These are phyloP conservation scores for Thielaviopsis ethacetica DNA, from an alignment of 2,329 filamentous ascomycete species.

Conservation along the genomic window DNA sequence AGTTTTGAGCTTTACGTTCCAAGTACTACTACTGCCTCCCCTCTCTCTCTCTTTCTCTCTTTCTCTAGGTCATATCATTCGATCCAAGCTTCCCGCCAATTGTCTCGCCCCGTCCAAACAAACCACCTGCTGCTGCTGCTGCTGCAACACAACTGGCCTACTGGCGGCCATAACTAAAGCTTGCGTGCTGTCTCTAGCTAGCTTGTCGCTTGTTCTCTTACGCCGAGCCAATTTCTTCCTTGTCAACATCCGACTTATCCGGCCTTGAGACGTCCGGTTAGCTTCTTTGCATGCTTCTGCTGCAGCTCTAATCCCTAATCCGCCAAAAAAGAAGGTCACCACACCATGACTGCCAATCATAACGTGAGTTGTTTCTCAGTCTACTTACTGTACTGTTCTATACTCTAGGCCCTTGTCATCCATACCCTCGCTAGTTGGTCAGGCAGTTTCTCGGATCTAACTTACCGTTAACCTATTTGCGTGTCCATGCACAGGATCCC, in stretches of 20 bases:
- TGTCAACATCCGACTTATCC: not conserved
- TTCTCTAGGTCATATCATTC: not conserved
- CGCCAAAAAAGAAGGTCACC: not conserved
- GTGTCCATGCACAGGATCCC: slow-evolving; percentile 31
- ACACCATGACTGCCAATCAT: slow-evolving; percentile 10
- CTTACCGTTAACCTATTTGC: not conserved
- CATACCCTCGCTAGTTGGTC: no score
- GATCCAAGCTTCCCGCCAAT: not conserved
- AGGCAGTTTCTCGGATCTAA: not conserved
- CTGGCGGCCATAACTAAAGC: not conserved
- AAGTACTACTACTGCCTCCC: not conserved
- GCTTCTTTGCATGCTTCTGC: not conserved
- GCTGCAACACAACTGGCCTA: not conserved
- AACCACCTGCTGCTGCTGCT: not conserved
- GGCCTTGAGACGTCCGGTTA: not conserved
- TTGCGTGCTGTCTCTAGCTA: not conserved
- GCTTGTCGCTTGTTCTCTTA: no score
- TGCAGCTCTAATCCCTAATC: not conserved
- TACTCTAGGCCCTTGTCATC: no score
- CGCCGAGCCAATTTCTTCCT: not conserved
- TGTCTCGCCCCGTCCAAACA: not conserved
- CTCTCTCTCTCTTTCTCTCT: not conserved
- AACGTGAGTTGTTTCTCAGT: slow-evolving; percentile 3
- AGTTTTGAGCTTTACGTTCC: not conserved
- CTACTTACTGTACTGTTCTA: no score